Conservation (phyloP, 768 basidiomycete genomes). For the Naganishia onofrii region DNA sequence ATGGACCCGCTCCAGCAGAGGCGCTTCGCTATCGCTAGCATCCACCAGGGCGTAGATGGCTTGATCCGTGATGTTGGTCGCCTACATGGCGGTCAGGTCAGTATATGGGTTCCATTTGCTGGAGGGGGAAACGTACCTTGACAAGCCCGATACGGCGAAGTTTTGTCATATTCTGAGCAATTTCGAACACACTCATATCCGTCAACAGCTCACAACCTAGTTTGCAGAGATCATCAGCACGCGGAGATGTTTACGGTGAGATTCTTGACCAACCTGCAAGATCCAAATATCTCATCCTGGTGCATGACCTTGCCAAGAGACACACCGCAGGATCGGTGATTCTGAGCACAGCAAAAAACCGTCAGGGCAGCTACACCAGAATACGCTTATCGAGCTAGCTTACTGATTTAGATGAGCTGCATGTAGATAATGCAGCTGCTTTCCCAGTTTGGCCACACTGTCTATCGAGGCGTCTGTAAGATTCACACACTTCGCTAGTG, state of each 20-base stretch:
- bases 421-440: conserved; percentile 89
- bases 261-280: conserved; percentile 69
- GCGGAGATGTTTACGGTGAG: conserved; percentile 8
- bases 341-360: conserved; percentile 49
- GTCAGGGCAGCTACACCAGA: conserved; percentile 35
- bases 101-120: background rate
- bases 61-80: conserved; percentile 87
- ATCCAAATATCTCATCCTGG: conserved; percentile 88
- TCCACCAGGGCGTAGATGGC: conserved; percentile 84
- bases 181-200: conserved; percentile 89
- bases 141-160: conserved; percentile 92
- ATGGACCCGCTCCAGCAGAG: conserved; percentile 89
- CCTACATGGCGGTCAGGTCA: conserved; percentile 36
- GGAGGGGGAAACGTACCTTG: conserved; percentile 56
- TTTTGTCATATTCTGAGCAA: conserved; percentile 75
- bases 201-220: conserved; percentile 69
- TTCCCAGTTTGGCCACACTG: conserved; percentile 81
- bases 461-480: conserved; percentile 80
- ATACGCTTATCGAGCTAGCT: conserved; percentile 27
- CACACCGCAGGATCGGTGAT: conserved; percentile 88
- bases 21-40: conserved; percentile 57
- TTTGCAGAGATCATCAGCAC: conserved; percentile 56
- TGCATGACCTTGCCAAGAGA: conserved; percentile 78
- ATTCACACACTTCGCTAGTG: conserved; percentile 75
- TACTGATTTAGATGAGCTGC: conserved; percentile 72